Evolutionary conservation across 225 moss, liverwort and hornwort species (phyloP).

Genomic region (Physcomitrellopsis africana): DNA sequence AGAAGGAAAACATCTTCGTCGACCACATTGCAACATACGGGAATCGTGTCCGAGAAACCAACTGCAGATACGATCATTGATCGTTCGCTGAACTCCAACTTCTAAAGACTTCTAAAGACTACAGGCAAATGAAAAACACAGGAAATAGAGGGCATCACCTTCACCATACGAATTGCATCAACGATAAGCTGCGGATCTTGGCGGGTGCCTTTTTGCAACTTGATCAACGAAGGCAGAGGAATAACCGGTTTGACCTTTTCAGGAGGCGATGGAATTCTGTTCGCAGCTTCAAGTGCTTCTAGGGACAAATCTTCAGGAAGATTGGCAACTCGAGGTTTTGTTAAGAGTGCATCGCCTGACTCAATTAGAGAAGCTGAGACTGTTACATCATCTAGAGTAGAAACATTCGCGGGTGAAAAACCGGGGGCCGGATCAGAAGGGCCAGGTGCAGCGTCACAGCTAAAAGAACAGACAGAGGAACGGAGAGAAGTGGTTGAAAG

Average conservation of each 20-base stretch:
- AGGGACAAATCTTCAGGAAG: constrained; percentile 80
- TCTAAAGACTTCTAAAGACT: not conserved
- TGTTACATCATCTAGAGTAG: constrained; percentile 55
- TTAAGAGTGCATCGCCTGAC: constrained; percentile 31
- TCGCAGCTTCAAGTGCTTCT: constrained; percentile 53
- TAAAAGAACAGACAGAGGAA: constrained; percentile 16
- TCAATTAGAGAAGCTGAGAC: constrained; percentile 57
- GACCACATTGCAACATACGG: not conserved
- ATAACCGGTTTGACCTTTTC: constrained; percentile 55
- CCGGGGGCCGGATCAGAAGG: constrained; percentile 39
- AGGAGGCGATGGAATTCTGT: constrained; percentile 31
- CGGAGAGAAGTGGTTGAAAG: constrained; percentile 4
- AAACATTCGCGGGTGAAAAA: constrained; percentile 51
- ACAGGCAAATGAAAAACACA: not conserved
- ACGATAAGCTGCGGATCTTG: constrained; percentile 64
- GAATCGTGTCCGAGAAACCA: not conserved
- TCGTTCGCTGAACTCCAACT: not conserved
- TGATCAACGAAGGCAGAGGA: constrained; percentile 59
- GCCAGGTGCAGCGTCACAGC: constrained; percentile 21
- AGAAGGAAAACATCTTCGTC: not conserved
- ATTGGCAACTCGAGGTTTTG: constrained; percentile 82
- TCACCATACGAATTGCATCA: constrained; percentile 90
- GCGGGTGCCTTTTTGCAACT: constrained; percentile 38
- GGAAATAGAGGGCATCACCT: constrained; percentile 47
- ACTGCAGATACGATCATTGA: not conserved